These are phyloP conservation scores for Paramecium caudatum DNA, from an alignment of 73 alveolate genomes.

Conservation along the genomic window DNA sequence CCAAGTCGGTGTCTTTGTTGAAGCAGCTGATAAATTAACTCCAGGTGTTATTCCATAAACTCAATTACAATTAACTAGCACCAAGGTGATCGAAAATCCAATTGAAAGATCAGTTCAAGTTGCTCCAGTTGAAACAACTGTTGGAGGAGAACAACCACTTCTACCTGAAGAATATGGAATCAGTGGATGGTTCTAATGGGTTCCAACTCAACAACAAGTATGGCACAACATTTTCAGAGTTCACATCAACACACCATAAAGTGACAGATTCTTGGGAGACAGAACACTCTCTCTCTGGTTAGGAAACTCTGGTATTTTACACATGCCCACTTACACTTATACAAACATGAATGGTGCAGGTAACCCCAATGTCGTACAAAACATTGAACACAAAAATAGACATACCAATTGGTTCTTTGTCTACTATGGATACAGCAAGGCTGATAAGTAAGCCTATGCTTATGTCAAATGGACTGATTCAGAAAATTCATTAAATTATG, in stretches of 20 bases:
- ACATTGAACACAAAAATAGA: slow-evolving; percentile 51
- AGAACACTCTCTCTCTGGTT: slow-evolving; percentile 67
- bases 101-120: slow-evolving; percentile 48
- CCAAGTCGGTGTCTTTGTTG: slow-evolving; percentile 31
- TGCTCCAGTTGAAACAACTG: slow-evolving; percentile 41
- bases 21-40: slow-evolving; percentile 1
- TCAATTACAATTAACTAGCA: background rate
- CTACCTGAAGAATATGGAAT: slow-evolving; percentile 59
- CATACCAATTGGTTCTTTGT: slow-evolving; percentile 64
- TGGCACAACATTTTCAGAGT: slow-evolving; percentile 68
- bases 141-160: slow-evolving; percentile 19
- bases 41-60: slow-evolving; percentile 16
- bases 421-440: slow-evolving; percentile 57
- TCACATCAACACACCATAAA: slow-evolving; percentile 15
- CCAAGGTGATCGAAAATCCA: background rate
- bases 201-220: slow-evolving; percentile 6
- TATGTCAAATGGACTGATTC: slow-evolving; percentile 65
- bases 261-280: slow-evolving; percentile 59
- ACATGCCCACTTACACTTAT: slow-evolving; percentile 53
- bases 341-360: slow-evolving; percentile 63
- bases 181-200: slow-evolving; percentile 67
- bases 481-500: slow-evolving; percentile 58
- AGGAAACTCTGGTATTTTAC: slow-evolving; percentile 50
- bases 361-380: slow-evolving; percentile 14
- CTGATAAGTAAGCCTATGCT: background rate